Evolutionary conservation across 768 basidiomycete genomes (phyloP).

Genomic region (Clathrus columnatus): DNA sequence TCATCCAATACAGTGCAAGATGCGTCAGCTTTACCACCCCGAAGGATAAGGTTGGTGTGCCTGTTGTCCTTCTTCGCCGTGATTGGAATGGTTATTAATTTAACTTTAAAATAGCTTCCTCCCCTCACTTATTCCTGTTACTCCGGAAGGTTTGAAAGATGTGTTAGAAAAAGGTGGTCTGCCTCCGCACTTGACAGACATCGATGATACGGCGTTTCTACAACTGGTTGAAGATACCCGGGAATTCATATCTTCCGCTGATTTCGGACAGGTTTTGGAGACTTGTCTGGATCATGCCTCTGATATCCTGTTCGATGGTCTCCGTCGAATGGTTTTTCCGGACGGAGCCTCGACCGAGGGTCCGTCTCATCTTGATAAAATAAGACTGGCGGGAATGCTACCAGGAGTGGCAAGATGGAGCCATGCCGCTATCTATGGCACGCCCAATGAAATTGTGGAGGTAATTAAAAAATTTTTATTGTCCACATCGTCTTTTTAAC

Average conservation of each 20-base stretch:
- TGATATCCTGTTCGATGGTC: conserved; percentile 49
- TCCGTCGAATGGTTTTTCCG: conserved; percentile 58
- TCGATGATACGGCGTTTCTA: conserved; percentile 44
- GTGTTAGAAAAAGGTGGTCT: conserved; percentile 60
- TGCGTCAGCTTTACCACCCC: conserved; percentile 13
- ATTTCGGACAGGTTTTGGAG: conserved; percentile 64
- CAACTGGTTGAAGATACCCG: conserved; percentile 64
- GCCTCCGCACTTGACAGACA: conserved; percentile 21
- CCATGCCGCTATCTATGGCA: conserved; percentile 50
- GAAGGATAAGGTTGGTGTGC: conserved; percentile 42
- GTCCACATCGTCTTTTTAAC: not conserved
- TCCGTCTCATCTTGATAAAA: conserved; percentile 24
- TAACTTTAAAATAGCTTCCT: conserved; percentile 44
- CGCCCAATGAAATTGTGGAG: conserved; percentile 78
- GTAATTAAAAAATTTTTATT: conserved; percentile 36
- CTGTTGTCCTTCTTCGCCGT: conserved; percentile 2
- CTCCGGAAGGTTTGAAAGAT: conserved; percentile 59
- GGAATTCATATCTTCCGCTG: conserved; percentile 49
- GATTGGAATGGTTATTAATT: not conserved
- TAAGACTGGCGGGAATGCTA: conserved; percentile 70
- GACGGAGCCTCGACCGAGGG: conserved; percentile 21
- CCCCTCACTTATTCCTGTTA: conserved; percentile 67
- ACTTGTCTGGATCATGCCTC: conserved; percentile 66
- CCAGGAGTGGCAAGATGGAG: conserved; percentile 79
- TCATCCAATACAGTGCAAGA: conserved; percentile 39